Conservation (phyloP, 345 rosid species). For the Arabidopsis arenosa region DNA sequence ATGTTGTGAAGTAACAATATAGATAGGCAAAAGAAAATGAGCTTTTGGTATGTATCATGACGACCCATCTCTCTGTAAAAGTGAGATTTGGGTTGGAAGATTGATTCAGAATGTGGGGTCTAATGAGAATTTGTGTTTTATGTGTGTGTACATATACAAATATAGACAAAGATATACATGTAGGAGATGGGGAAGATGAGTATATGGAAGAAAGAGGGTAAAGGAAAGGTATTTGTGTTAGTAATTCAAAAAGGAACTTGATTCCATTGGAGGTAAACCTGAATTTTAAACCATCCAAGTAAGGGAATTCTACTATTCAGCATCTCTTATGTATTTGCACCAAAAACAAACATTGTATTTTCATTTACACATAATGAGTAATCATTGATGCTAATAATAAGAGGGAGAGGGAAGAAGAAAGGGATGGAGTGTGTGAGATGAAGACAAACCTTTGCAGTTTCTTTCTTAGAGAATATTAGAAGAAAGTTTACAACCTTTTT, state of each 20-base stretch:
- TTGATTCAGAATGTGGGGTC: conserved; percentile 27
- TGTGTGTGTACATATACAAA: conserved; percentile 2
- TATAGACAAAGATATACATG: conserved; percentile 7
- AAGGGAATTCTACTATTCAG: conserved; percentile 6
- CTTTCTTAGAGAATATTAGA: conserved; percentile 11
- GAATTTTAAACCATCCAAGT: conserved; percentile 32
- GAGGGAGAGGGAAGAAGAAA: conserved; percentile 32
- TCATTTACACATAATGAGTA: too few relatives aligned
- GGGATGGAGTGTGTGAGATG: conserved; percentile 35
- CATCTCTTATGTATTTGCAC: not conserved
- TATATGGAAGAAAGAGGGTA: conserved; percentile 48
- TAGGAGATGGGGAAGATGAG: conserved; percentile 32
- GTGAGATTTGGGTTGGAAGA: conserved; percentile 7
- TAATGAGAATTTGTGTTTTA: conserved; percentile 15
- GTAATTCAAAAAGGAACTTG: conserved; percentile 52
- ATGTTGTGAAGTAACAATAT: conserved; percentile 27
- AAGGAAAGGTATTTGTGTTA: conserved; percentile 52
- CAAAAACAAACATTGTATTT: not conserved
- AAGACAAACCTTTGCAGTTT: not conserved
- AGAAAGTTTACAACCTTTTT: conserved; percentile 26
- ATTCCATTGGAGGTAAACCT: conserved; percentile 48
- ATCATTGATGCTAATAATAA: not conserved
- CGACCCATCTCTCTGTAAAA: conserved; percentile 43
- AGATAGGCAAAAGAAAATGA: conserved; percentile 32
- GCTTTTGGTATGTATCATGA: conserved; percentile 11